Base-by-base conservation (phyloP, 108 stramenopile species). In the Stephanodiscus triporus region DNA sequence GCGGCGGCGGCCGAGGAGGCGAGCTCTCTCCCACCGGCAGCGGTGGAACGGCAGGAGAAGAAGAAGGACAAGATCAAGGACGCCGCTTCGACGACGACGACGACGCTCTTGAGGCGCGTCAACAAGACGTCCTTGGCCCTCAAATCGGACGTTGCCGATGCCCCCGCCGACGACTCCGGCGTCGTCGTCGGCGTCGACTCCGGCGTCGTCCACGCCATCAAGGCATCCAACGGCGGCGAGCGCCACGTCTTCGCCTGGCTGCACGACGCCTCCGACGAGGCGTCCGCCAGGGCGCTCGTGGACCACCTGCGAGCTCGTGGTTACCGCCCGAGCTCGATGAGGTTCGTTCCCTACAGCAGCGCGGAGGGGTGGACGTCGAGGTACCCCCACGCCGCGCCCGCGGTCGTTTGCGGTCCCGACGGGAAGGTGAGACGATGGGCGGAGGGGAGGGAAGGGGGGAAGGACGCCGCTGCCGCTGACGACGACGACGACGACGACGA, bases 211-310 rank as follows among this genome's bases (percentile, higher is more conserved):
- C 65, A 66, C 11, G 30, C 65, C 17, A n/a, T 4, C 10, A 45
- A 27, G 10, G 19, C 47, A 9, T 23, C 24, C 29, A 34, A 6
- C 0, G 50, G 20, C 9, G 29, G 64, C 19, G 60, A 61, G 37
- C 22, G 20, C 0, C 65, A 66, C 65, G 13, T 48, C 45, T 66
- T 66, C 23, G 65, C 65, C 4, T 66, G 65, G 65, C 47, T 66
- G 10, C 22, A 16, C 3, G 27, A 66, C 20, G 48, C 34, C 9
- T 6, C 19, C 37, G 60, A 61, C 22, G 36, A 0, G 6, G 9
- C 20, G 19, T 64, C 63, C 4, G 16, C 63, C 19, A 40, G 37
- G 36, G n/a, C 65, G 42, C 29, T 51, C 24, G 6, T 66, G 65
- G 65, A 49, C 9, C 34, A 66, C 34, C 34, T 66, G 0, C 49